Conservation (phyloP, 306 rosid species). For the Boehmeria nivea region DNA sequence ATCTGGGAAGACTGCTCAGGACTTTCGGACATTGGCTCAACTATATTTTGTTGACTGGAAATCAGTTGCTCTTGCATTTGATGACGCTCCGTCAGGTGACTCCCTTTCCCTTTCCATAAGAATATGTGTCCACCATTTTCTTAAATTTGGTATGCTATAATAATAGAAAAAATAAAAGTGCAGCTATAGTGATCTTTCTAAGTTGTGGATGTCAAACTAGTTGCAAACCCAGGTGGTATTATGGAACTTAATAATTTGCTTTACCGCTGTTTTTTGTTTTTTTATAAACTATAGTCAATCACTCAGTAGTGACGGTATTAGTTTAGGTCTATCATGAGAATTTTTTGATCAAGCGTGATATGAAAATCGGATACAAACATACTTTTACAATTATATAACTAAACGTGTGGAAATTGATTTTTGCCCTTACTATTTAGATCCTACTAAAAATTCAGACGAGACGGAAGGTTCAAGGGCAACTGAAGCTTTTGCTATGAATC, state of each 20-base stretch:
- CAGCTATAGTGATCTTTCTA: too few relatives aligned
- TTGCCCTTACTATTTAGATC: neutral
- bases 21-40: constrained; percentile 3
- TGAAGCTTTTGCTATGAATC: neutral
- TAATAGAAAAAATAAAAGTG: neutral
- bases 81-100: constrained; percentile 3
- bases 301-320: too few relatives aligned
- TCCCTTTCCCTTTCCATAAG: neutral
- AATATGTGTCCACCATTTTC: too few relatives aligned
- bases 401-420: neutral
- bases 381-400: neutral
- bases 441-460: constrained; percentile 2
- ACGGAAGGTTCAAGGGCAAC: neutral
- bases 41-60: constrained; percentile 9
- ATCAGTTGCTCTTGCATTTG: constrained; percentile 16
- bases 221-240: neutral
- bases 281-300: too few relatives aligned
- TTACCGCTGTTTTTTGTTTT: too few relatives aligned
- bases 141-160: neutral
- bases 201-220: neutral
- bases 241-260: too few relatives aligned
- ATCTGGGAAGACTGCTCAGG: neutral
- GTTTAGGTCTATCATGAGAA: too few relatives aligned
- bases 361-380: constrained; percentile 2
- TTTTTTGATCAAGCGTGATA: too few relatives aligned